A percentile compares a stretch with the other conserved stretches of the same genome.
phyloP scores from a whole-genome alignment of 2,329 filamentous ascomycete species.

The Rosellinia necatrix region DNA sequence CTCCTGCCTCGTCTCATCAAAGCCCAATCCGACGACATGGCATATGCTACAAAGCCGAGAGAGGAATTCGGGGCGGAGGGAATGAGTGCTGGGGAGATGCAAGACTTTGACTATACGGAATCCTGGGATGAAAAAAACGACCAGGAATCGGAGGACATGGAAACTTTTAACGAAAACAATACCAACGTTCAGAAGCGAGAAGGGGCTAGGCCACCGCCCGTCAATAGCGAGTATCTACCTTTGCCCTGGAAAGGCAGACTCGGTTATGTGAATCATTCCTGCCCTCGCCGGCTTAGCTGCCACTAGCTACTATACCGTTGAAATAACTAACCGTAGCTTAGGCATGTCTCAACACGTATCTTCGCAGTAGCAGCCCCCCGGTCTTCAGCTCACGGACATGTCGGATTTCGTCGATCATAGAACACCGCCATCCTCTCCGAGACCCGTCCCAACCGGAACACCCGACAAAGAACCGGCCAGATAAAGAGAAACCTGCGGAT shows the following conservation, averaged over 20 bases:
- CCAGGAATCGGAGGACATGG: constrained; percentile 13
- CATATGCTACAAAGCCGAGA: constrained; percentile 7
- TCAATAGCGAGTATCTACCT: constrained; percentile 83
- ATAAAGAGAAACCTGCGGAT: constrained; percentile 71
- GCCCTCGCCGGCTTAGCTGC: constrained; percentile 9
- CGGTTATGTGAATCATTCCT: constrained; percentile 71
- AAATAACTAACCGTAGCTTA: constrained; percentile 35
- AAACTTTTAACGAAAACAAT: constrained; percentile 30
- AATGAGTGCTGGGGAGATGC: background rate
- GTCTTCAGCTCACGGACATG: constrained; percentile 92
- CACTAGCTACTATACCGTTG: background rate
- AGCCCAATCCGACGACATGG: constrained; percentile 11
- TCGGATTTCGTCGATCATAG: constrained; percentile 85
- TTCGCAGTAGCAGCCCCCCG: constrained; percentile 78
- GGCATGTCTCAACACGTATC: constrained; percentile 92
- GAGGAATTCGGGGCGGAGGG: background rate
- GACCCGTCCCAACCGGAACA: constrained; percentile 80
- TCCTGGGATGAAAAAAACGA: background rate
- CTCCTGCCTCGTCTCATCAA: constrained; percentile 31
- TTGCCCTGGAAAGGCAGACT: constrained; percentile 88
- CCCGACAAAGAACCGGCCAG: constrained; percentile 82
- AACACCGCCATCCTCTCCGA: constrained; percentile 80
- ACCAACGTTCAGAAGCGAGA: constrained; percentile 30
- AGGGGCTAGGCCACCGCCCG: constrained; percentile 68
- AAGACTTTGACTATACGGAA: background rate